Evolutionary conservation across 2,329 filamentous ascomycete genomes (phyloP).

Genomic region (Teratosphaeria destructans): DNA sequence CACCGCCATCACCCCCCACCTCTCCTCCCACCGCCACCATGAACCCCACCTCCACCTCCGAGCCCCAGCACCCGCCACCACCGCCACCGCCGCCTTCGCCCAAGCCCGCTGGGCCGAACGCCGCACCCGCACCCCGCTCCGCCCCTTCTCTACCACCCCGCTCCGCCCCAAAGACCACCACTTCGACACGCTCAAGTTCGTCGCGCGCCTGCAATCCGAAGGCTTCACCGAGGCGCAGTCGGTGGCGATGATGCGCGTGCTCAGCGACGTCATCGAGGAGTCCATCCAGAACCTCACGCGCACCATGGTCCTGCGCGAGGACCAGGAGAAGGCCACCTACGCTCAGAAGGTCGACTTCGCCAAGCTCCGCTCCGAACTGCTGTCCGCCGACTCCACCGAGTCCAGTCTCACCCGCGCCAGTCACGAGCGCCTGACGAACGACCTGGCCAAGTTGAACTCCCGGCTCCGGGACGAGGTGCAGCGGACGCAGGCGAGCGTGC

Average conservation of each 20-base stretch:
- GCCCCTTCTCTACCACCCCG: constrained; percentile 57
- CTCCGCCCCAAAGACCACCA: constrained; percentile 66
- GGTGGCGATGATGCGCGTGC: constrained; percentile 95
- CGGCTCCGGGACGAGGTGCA: constrained; percentile 87
- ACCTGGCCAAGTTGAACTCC: constrained; percentile 85
- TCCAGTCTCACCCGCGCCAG: constrained; percentile 76
- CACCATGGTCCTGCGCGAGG: constrained; percentile 95
- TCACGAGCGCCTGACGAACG: constrained; percentile 87
- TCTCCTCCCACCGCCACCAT: background rate
- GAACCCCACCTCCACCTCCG: background rate
- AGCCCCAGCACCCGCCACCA: background rate
- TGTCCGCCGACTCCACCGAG: constrained; percentile 86
- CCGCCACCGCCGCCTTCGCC: constrained; percentile 4
- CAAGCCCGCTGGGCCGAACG: constrained; percentile 4
- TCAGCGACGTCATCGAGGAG: constrained; percentile 95
- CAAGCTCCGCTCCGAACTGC: constrained; percentile 86
- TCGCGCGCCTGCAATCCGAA: constrained; percentile 77
- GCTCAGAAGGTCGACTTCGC: constrained; percentile 94
- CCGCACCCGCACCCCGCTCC: constrained; percentile 1
- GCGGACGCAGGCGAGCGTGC: constrained; percentile 83
- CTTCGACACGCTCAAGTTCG: constrained; percentile 96
- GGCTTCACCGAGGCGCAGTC: constrained; percentile 94
- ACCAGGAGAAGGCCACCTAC: constrained; percentile 68
- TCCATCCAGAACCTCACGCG: constrained; percentile 94
- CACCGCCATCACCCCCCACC: background rate